phyloP scores from a whole-genome alignment of 2,329 filamentous ascomycete genomes.

The Pseudopyricularia javanii region DNA sequence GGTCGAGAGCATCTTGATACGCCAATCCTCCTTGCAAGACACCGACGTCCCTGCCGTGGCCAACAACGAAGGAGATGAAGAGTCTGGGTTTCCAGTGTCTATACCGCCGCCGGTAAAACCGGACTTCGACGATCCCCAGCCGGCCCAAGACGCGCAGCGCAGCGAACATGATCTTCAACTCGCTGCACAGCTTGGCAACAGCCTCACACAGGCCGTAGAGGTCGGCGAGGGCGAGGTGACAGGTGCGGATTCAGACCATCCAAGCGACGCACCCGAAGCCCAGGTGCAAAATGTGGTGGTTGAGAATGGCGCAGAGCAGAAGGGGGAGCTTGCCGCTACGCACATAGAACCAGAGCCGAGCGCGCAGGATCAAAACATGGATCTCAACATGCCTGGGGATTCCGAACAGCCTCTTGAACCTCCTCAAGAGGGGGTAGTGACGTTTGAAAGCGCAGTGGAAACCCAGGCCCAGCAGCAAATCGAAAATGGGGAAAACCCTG shows the following conservation, averaged over 20 bases:
- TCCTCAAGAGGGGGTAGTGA: background rate
- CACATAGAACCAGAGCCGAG: background rate
- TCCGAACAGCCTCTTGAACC: background rate
- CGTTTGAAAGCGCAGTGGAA: background rate
- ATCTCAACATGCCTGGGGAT: background rate
- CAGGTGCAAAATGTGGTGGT: background rate
- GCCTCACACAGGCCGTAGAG: slow-evolving; percentile 35
- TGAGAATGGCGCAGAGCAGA: background rate
- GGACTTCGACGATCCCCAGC: slow-evolving; percentile 7
- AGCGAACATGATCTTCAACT: slow-evolving; percentile 45
- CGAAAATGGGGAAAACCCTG: slow-evolving; percentile 3
- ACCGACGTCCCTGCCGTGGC: slow-evolving; percentile 28
- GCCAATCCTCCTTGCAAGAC: slow-evolving; percentile 32
- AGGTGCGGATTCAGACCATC: background rate
- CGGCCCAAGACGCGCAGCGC: slow-evolving; percentile 16
- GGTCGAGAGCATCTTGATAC: slow-evolving; percentile 21
- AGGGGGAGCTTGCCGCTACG: background rate
- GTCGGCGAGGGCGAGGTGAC: slow-evolving; percentile 17
- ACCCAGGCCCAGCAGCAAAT: background rate
- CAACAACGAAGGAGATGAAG: slow-evolving; percentile 23
- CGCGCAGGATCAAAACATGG: background rate
- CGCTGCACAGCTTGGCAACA: slow-evolving; percentile 44
- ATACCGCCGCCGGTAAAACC: slow-evolving; percentile 16
- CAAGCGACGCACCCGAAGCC: background rate
- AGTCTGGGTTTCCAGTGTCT: slow-evolving; percentile 5